These are phyloP conservation scores for Penicillium ochrochloron DNA, from an alignment of 495 filamentous ascomycete species.

Conservation along the genomic window DNA sequence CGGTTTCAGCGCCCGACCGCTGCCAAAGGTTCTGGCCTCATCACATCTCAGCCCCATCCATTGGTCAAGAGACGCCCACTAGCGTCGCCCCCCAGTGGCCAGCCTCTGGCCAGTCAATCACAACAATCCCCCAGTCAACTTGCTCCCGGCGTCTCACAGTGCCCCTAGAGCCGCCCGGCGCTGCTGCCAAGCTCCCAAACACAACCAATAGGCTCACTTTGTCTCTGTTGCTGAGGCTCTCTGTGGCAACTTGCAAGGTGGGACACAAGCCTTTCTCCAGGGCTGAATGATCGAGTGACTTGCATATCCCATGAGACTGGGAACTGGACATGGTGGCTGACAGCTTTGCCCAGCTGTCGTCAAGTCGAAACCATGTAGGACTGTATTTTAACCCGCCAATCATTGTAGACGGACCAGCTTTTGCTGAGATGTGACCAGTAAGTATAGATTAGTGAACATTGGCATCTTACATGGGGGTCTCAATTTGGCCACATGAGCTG, in stretches of 20 bases:
- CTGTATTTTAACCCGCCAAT: not conserved
- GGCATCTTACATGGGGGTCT: not conserved
- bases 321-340: slow-evolving; percentile 10
- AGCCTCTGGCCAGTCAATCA: slow-evolving; percentile 8
- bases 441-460: not conserved
- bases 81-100: slow-evolving; percentile 21
- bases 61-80: slow-evolving; percentile 25
- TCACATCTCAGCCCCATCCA: slow-evolving; percentile 31
- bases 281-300: slow-evolving; percentile 9
- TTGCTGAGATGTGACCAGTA: not conserved
- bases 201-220: slow-evolving; percentile 17
- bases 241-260: not conserved
- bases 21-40: slow-evolving; percentile 14
- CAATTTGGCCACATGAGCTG: not conserved
- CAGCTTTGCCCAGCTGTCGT: not conserved
- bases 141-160: slow-evolving; percentile 27
- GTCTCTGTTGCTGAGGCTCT: slow-evolving; percentile 6
- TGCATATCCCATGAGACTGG: not conserved
- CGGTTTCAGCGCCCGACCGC: slow-evolving; percentile 5
- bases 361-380: not conserved
- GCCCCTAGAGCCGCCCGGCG: slow-evolving; percentile 32
- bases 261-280: not conserved
- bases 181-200: slow-evolving; percentile 24
- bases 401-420: not conserved
- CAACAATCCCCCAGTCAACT: not conserved